A percentile compares a stretch with the other conserved stretches of the same genome.
Evolutionary conservation across 2,329 filamentous ascomycete genomes (phyloP).

Genomic region (Fusarium denticulatum): DNA sequence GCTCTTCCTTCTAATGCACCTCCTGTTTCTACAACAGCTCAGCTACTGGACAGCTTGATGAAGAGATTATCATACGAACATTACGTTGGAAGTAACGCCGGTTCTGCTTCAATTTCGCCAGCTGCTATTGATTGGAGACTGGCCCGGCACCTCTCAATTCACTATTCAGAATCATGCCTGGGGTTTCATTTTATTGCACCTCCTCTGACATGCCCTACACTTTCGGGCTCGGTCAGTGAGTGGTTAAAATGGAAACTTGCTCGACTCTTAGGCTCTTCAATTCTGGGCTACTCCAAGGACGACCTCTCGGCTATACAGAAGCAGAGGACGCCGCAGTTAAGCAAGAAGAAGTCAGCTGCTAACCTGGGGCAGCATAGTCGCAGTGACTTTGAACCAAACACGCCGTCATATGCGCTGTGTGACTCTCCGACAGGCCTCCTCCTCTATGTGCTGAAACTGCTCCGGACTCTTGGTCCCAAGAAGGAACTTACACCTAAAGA

Average conservation of each 20-base stretch:
- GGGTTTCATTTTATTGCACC: slow-evolving; percentile 71
- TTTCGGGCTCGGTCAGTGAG: slow-evolving; percentile 54
- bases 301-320: slow-evolving; percentile 59
- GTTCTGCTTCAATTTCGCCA: slow-evolving; percentile 57
- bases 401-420: slow-evolving; percentile 67
- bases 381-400: slow-evolving; percentile 59
- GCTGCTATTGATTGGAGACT: slow-evolving; percentile 64
- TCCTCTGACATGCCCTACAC: slow-evolving; percentile 59
- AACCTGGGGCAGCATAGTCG: slow-evolving; percentile 46
- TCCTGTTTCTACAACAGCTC: slow-evolving; percentile 63
- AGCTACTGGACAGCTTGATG: slow-evolving; percentile 69
- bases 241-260: slow-evolving; percentile 68
- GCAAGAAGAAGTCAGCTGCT: slow-evolving; percentile 17
- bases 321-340: slow-evolving; percentile 13
- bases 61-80: slow-evolving; percentile 64
- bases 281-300: slow-evolving; percentile 65
- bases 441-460: slow-evolving; percentile 61
- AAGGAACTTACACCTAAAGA: slow-evolving; percentile 60
- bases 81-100: slow-evolving; percentile 67
- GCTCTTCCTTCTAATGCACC: slow-evolving; percentile 61
- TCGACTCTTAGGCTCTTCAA: slow-evolving; percentile 56
- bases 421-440: slow-evolving; percentile 69
- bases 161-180: slow-evolving; percentile 61
- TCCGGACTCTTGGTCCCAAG: slow-evolving; percentile 54
- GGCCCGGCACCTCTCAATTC: slow-evolving; percentile 58